A percentile compares a stretch with the other conserved stretches of the same genome.
phyloP scores from a whole-genome alignment of 192 early-diverging fungal species.

The Mortierella claussenii region DNA sequence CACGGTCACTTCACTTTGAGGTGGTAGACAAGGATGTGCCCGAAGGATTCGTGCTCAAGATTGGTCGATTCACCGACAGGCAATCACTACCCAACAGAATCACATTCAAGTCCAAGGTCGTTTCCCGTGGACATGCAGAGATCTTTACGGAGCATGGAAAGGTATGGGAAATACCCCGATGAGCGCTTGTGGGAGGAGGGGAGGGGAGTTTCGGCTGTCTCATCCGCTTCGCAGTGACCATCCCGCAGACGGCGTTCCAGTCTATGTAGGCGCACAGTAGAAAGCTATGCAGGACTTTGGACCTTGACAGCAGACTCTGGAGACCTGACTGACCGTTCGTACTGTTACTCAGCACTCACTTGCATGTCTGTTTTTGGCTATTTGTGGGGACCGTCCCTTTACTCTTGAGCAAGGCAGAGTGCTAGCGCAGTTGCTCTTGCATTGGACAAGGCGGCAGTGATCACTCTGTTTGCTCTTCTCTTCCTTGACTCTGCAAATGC shows the following conservation, averaged over 20 bases:
- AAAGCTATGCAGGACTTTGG: too few relatives aligned
- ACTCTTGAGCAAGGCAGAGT: too few relatives aligned
- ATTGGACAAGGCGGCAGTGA: too few relatives aligned
- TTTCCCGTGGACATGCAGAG: constrained; percentile 92
- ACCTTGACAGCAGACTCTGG: not conserved
- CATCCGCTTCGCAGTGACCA: not conserved
- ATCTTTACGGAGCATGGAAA: constrained; percentile 85
- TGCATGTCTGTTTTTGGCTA: too few relatives aligned
- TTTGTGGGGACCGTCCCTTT: too few relatives aligned
- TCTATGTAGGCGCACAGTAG: too few relatives aligned
- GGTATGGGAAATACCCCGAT: constrained; percentile 31
- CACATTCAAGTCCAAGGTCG: constrained; percentile 94
- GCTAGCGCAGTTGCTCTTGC: too few relatives aligned
- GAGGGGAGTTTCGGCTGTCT: not conserved
- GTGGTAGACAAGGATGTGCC: constrained; percentile 69
- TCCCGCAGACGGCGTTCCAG: too few relatives aligned
- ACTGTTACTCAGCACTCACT: too few relatives aligned
- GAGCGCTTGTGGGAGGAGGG: not conserved
- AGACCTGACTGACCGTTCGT: not conserved
- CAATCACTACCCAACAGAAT: constrained; percentile 70
- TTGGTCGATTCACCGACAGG: constrained; percentile 81
- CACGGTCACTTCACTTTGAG: constrained; percentile 62
- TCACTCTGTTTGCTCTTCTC: too few relatives aligned
- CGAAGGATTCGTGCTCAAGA: constrained; percentile 69
- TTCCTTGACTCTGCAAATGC: too few relatives aligned